A percentile compares a stretch with the other conserved stretches of the same genome.
Evolutionary conservation across 1,284 basidiomycete genomes (phyloP).

Genomic region (Tremellales sp.): DNA sequence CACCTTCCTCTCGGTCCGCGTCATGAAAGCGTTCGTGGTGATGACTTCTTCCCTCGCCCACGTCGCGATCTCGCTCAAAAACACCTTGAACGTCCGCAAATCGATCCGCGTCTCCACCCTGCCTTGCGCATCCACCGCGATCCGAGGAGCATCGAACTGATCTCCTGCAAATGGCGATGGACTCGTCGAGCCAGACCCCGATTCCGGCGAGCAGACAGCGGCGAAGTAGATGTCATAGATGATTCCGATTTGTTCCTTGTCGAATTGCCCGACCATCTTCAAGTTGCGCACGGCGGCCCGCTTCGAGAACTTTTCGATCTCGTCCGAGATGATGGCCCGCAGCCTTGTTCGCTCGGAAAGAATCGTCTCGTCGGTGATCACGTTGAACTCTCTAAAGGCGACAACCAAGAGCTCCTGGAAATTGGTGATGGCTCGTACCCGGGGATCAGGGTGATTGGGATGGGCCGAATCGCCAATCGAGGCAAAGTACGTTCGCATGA

Average conservation of each 20-base stretch:
- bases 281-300: constrained; percentile 91
- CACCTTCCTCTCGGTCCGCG: constrained; percentile 52
- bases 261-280: constrained; percentile 72
- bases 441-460: constrained; percentile 80
- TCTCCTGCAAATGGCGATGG: constrained; percentile 22
- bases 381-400: constrained; percentile 94
- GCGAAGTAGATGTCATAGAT: constrained; percentile 89
- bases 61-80: constrained; percentile 87
- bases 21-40: constrained; percentile 85
- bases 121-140: constrained; percentile 54
- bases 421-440: constrained; percentile 88
- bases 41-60: constrained; percentile 97
- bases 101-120: constrained; percentile 86
- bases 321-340: constrained; percentile 85
- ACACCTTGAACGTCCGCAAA: constrained; percentile 77
- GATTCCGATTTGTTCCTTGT: constrained; percentile 82
- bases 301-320: constrained; percentile 93
- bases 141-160: constrained; percentile 39
- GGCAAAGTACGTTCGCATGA: constrained; percentile 92
- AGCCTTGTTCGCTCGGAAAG: constrained; percentile 79
- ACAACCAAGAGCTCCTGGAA: constrained; percentile 97
- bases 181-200: constrained; percentile 9
- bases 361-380: constrained; percentile 96
- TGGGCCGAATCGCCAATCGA: constrained; percentile 93
- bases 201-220: constrained; percentile 69